Evolutionary conservation across 768 basidiomycete species (phyloP).

Genomic region (Leccinum obscurum): DNA sequence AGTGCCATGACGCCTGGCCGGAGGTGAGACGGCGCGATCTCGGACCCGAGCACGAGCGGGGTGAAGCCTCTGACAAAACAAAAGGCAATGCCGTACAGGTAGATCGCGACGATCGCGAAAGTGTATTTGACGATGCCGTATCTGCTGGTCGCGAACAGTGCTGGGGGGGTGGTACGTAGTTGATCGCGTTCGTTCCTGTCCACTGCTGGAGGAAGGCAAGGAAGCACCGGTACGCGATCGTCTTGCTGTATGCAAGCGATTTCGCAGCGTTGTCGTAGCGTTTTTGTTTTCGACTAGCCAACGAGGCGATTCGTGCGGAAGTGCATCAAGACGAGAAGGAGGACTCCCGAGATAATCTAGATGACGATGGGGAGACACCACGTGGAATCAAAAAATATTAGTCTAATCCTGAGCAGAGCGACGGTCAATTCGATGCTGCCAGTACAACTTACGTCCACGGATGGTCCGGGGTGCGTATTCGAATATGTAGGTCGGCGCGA

Average conservation of each 20-base stretch:
- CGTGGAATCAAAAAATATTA: background rate
- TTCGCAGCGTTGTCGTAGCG: slow-evolving; percentile 9
- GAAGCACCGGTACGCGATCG: slow-evolving; percentile 29
- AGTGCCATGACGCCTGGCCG: slow-evolving; percentile 33
- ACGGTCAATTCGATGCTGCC: slow-evolving; percentile 30
- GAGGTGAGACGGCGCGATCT: slow-evolving; percentile 38
- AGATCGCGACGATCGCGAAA: slow-evolving; percentile 35
- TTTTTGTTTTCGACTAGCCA: slow-evolving; percentile 39
- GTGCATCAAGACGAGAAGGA: slow-evolving; percentile 34
- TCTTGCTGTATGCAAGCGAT: slow-evolving; percentile 31
- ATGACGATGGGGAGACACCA: slow-evolving; percentile 39
- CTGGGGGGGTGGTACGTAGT: slow-evolving; percentile 32
- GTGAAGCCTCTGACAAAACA: slow-evolving; percentile 33
- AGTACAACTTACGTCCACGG: slow-evolving; percentile 36
- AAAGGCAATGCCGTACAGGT: slow-evolving; percentile 38
- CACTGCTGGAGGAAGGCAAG: slow-evolving; percentile 39
- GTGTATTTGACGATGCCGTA: slow-evolving; percentile 43
- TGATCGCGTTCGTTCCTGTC: slow-evolving; percentile 42
- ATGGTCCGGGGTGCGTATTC: slow-evolving; percentile 39
- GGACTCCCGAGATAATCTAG: slow-evolving; percentile 38
- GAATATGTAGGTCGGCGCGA: slow-evolving; percentile 40
- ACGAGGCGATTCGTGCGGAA: slow-evolving; percentile 43
- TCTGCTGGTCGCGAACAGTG: slow-evolving; percentile 40
- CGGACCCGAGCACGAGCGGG: slow-evolving; percentile 35
- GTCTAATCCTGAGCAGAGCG: background rate